Evolutionary conservation across 495 filamentous ascomycete genomes (phyloP).

Genomic region (Daldinia caldariorum): DNA sequence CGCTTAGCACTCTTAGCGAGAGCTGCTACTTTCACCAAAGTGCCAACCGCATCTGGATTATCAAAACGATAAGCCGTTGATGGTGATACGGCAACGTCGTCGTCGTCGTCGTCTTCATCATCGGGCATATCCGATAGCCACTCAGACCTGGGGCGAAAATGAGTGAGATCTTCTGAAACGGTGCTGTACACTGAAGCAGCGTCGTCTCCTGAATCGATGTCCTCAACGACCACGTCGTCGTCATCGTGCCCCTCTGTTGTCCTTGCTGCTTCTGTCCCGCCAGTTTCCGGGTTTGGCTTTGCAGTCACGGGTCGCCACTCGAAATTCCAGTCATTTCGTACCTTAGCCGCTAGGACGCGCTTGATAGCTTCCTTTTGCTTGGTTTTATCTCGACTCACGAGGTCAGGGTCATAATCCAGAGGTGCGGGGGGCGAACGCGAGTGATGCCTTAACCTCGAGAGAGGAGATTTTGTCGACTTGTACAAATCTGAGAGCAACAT

Average conservation of each 20-base stretch:
- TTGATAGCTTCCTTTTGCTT: slow-evolving; percentile 65
- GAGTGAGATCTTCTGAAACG: slow-evolving; percentile 55
- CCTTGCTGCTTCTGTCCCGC: not conserved
- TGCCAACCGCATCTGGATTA: slow-evolving; percentile 67
- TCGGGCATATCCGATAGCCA: slow-evolving; percentile 61
- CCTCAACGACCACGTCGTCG: slow-evolving; percentile 25
- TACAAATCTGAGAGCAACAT: slow-evolving; percentile 53
- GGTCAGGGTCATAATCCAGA: slow-evolving; percentile 61
- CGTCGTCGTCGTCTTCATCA: slow-evolving; percentile 45
- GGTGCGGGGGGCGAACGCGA: slow-evolving; percentile 44
- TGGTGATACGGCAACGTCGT: slow-evolving; percentile 23
- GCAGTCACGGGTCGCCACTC: slow-evolving; percentile 49
- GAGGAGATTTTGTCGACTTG: slow-evolving; percentile 48
- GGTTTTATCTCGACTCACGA: slow-evolving; percentile 63
- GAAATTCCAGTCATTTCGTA: slow-evolving; percentile 69
- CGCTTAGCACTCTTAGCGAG: slow-evolving; percentile 65
- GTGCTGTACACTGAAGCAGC: slow-evolving; percentile 58
- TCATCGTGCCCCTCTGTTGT: slow-evolving; percentile 10
- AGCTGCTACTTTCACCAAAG: slow-evolving; percentile 51
- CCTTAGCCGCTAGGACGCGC: slow-evolving; percentile 60
- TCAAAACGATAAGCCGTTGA: slow-evolving; percentile 73
- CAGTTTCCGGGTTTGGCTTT: not conserved
- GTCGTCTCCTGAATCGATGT: slow-evolving; percentile 50
- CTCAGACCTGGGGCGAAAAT: slow-evolving; percentile 55
- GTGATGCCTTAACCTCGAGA: slow-evolving; percentile 53